phyloP scores from a whole-genome alignment of 345 rosid species.

The Erysimum cheiranthoides region DNA sequence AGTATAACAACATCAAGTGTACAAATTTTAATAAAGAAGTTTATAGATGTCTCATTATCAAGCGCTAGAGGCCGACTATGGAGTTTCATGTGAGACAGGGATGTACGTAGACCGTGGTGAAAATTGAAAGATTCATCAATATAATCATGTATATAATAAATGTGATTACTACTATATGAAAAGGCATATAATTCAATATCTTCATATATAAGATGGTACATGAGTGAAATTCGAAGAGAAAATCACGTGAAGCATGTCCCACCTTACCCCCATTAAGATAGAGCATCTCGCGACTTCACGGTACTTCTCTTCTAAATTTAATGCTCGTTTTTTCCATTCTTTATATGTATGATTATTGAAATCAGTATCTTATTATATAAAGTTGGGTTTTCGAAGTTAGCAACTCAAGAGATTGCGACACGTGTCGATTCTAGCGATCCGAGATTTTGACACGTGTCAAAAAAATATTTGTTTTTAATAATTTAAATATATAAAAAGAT shows the following conservation, averaged over 20 bases:
- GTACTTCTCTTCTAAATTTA: conserved; percentile 21
- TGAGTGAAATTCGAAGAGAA: conserved; percentile 43
- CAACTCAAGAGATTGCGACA: no score
- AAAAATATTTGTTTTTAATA: no score
- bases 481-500: no score
- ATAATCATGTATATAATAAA: conserved; percentile 36
- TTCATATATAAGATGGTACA: conserved; percentile 27
- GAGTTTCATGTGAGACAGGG: conserved; percentile 18
- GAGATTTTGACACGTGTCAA: no score
- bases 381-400: no score
- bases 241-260: conserved; percentile 79
- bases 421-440: no score
- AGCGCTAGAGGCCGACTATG: conserved; percentile 3
- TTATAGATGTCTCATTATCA: conserved; percentile 3
- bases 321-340: conserved; percentile 17
- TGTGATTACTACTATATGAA: conserved; percentile 24
- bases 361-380: no score
- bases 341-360: background rate
- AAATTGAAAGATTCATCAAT: conserved; percentile 26
- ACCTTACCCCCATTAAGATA: conserved; percentile 54
- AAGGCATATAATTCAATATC: conserved; percentile 29
- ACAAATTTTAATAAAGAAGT: background rate
- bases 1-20: background rate
- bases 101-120: conserved; percentile 9
- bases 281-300: conserved; percentile 55